Evolutionary conservation across 1,284 basidiomycete species (phyloP).

Genomic region (Microbotryum lychnidis-dioicae): DNA sequence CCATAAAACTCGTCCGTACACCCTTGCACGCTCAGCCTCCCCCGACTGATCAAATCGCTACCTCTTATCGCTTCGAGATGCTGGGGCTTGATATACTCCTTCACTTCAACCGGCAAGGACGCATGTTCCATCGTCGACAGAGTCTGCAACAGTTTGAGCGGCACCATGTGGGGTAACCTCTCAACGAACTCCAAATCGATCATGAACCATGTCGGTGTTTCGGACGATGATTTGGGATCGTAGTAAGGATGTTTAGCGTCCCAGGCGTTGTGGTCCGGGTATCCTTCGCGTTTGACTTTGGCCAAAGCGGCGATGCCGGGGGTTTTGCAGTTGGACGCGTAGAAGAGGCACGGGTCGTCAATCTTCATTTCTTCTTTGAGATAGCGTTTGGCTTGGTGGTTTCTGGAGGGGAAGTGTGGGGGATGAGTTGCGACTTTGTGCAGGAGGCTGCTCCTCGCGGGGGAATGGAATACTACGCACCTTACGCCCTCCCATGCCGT

Average conservation of each 20-base stretch:
- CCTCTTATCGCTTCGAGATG: constrained; percentile 45
- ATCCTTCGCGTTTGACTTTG: constrained; percentile 73
- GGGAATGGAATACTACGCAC: constrained; percentile 31
- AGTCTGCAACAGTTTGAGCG: constrained; percentile 63
- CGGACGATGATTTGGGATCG: constrained; percentile 70
- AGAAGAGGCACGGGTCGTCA: constrained; percentile 62
- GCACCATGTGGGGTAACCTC: constrained; percentile 64
- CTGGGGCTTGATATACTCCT: constrained; percentile 36
- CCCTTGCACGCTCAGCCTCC: constrained; percentile 78
- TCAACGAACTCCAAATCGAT: constrained; percentile 51
- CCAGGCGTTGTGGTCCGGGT: constrained; percentile 86
- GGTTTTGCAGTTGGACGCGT: constrained; percentile 71
- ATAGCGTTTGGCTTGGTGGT: constrained; percentile 81
- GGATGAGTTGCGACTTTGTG: background rate
- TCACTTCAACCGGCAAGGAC: constrained; percentile 48
- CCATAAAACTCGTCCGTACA: constrained; percentile 64
- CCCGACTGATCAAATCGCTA: constrained; percentile 76
- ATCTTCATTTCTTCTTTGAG: constrained; percentile 79
- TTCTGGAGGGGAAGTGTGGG: constrained; percentile 44
- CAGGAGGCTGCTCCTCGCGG: background rate
- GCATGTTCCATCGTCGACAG: constrained; percentile 45
- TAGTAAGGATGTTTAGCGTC: constrained; percentile 70
- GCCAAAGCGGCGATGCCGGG: constrained; percentile 76
- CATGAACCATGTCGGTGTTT: constrained; percentile 83
- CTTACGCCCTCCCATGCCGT: constrained; percentile 26